Base-by-base conservation (phyloP, 768 basidiomycete genomes). In the Vararia minispora region DNA sequence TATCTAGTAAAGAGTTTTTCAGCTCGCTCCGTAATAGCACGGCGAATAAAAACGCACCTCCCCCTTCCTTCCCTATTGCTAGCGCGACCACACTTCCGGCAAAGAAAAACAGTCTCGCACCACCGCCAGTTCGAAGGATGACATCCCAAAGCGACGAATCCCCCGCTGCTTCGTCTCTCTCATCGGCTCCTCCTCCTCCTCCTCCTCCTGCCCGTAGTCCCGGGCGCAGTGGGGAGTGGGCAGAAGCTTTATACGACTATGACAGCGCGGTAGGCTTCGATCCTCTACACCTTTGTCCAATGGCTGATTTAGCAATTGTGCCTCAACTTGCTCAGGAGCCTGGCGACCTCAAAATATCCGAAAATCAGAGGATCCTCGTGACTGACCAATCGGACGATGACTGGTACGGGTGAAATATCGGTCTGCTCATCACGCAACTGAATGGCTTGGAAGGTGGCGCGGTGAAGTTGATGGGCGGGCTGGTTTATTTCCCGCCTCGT, bases 191-290 rank as follows among this genome's bases (percentile, higher is more conserved):
- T n/a, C 49, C 57, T 1, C 50, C 50, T 12, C 44, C 51, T 33
- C 41, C 51, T 26, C 58, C 47, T 41, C 53, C 33, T 55, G 50
- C 52, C 5, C 59, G 60, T n/a, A n/a, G n/a, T n/a, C n/a, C n/a
- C n/a, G n/a, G n/a, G n/a, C n/a, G n/a, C n/a, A n/a, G n/a, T 24
- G 82, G 80, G 4, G 79, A 82, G 44, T 88, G 85, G 85, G 82
- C 73, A 12, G 76, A 86, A 49, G 85, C 65, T 4, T 48, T 84
- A 56, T 88, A 87, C 51, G 83, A 82, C 43, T 88, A 82, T 60
- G 60, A 60, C 29, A 76, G 82, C 35, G 61, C 63, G 49, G 84
- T 85, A 47, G 28, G 59, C 45, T n/a, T 11, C 5, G 0, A 29
- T 22, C 37, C 9, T 7, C 11, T 6, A 16, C 4, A 43, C 33